Conservation (phyloP, 164 flowering plant genomes). For the Stephania japonica region DNA sequence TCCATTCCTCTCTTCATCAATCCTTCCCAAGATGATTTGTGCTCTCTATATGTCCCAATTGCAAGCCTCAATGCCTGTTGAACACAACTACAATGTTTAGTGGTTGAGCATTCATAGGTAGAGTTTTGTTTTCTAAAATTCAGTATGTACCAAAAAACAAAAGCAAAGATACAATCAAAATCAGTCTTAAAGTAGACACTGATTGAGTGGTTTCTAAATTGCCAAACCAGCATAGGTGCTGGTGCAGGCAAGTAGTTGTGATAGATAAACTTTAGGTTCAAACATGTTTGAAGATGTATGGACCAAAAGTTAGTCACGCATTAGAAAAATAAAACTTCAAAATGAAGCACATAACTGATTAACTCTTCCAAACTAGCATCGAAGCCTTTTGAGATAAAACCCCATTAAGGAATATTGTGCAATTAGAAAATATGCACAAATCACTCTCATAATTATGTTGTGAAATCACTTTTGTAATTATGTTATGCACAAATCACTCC, state of each 20-base stretch:
- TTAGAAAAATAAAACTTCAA: too few relatives aligned
- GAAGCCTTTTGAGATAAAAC: too few relatives aligned
- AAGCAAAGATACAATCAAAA: not conserved
- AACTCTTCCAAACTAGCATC: too few relatives aligned
- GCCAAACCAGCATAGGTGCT: not conserved
- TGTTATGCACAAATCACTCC: too few relatives aligned
- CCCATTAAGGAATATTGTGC: too few relatives aligned
- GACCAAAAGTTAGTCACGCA: too few relatives aligned
- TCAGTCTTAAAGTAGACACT: not conserved
- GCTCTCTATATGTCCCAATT: constrained; percentile 52
- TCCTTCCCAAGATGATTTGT: constrained; percentile 80
- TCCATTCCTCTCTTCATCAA: constrained; percentile 87
- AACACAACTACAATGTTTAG: not conserved
- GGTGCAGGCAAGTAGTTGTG: not conserved
- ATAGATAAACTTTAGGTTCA: not conserved
- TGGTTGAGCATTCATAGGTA: not conserved
- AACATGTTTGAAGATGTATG: too few relatives aligned
- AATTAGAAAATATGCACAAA: too few relatives aligned
- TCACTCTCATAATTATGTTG: too few relatives aligned
- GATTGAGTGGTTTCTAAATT: not conserved
- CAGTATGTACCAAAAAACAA: not conserved
- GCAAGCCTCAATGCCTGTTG: constrained; percentile 65
- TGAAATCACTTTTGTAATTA: too few relatives aligned
- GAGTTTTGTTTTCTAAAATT: not conserved
- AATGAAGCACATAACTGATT: too few relatives aligned